These are phyloP conservation scores for Melanomma pulvis-pyrius DNA, from an alignment of 495 filamentous ascomycete species.

Conservation along the genomic window DNA sequence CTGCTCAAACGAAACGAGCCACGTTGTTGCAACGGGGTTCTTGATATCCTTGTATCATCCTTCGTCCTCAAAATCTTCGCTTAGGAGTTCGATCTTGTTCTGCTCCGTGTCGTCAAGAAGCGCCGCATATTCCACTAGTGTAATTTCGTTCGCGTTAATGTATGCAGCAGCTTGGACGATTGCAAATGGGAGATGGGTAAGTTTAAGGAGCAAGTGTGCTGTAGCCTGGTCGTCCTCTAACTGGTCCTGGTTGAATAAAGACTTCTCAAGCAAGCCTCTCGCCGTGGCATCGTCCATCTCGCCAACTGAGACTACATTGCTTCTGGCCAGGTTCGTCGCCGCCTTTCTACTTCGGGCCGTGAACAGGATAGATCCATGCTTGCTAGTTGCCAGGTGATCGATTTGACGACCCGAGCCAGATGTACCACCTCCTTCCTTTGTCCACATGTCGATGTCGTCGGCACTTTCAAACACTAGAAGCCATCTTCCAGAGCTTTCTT, in stretches of 20 bases:
- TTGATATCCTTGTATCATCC: conserved; percentile 23
- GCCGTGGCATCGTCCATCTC: conserved; percentile 28
- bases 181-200: conserved; percentile 40
- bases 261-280: conserved; percentile 10
- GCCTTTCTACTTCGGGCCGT: conserved; percentile 32
- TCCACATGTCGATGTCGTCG: conserved; percentile 34
- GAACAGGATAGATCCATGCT: conserved; percentile 33
- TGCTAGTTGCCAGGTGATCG: conserved; percentile 31
- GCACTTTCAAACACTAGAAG: conserved; percentile 36
- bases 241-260: no score
- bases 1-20: conserved; percentile 36
- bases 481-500: conserved; percentile 16
- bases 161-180: no score
- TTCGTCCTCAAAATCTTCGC: conserved; percentile 35
- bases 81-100: conserved; percentile 29
- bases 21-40: conserved; percentile 40
- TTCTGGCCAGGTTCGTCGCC: conserved; percentile 17
- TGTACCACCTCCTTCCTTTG: background rate
- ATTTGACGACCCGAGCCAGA: conserved; percentile 3
- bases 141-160: conserved; percentile 30
- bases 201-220: conserved; percentile 23
- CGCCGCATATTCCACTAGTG: conserved; percentile 25
- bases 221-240: background rate
- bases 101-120: conserved; percentile 26
- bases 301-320: conserved; percentile 29